Base-by-base conservation (phyloP, 164 flowering plant genomes). In the Tetracentron sinense region DNA sequence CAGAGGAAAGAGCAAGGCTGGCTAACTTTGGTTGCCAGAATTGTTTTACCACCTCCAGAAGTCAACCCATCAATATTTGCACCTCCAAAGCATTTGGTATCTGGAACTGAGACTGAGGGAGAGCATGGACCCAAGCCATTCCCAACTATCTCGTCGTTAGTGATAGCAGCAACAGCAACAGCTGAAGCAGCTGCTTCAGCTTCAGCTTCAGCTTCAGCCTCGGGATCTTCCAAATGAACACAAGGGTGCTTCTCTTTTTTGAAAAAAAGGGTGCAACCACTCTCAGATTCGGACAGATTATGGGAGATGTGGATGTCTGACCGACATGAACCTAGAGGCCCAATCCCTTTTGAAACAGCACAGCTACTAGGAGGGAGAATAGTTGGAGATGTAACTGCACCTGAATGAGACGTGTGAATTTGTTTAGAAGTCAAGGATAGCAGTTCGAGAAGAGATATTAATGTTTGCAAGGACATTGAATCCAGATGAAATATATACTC, bases 161-260 rank as follows among this genome's bases (percentile, higher is more conserved):
- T 79, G 26, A 93, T 89, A 47, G 96, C 95, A 57, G 97, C 96
- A 78, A 84, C 98, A 72, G 95, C 97, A 76, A 88, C 81, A 10
- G 96, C 96, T 52, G 97, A 94, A 52, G 97, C 93, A 72, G 98
- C 97, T 42, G 96, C 95, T 70, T 84, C 91, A 28, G 90, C 96
- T 70, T n/a, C n/a, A n/a, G n/a, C n/a, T n/a, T n/a, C n/a, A n/a
- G n/a, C n/a, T n/a, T 84, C 90, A 62, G 89, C 85, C 74, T 90
- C 97, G 59, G 79, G 77, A 70, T 87, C 92, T 68, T 83, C 87
- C 44, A 89, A 56, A 42, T 69, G 80, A 64, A 52, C 66, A 74
- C 81, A 77, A 42, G 75, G 60, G 31, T 70, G 79, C 65, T 83
- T 84, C 62, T 82, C 93, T 58, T 82, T 84, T 20, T 78, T 79